Percentiles rank a stretch among this genome's conserved stretches.
Conservation (phyloP, 805 yeast species). For the Wickerhamomyces canadensis region DNA sequence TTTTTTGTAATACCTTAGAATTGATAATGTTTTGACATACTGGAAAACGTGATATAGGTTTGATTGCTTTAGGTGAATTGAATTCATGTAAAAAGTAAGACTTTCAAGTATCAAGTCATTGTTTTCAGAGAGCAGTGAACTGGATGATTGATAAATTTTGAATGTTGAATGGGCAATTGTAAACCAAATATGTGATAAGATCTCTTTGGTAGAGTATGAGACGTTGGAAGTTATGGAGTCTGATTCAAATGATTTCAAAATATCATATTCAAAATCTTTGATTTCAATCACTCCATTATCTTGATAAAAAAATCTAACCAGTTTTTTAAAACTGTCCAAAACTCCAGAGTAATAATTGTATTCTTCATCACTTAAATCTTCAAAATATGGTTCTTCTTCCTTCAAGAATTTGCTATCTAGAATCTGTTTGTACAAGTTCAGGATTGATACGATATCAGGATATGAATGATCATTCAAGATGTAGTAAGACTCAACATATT, state of each 20-base stretch:
- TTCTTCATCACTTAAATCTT: slow-evolving; percentile 7
- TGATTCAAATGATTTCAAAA: background rate
- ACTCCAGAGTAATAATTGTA: slow-evolving; percentile 7
- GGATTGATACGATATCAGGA: slow-evolving; percentile 31
- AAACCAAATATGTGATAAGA: slow-evolving; percentile 11
- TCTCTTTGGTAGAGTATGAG: background rate
- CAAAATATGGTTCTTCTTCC: background rate
- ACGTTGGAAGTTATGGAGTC: background rate
- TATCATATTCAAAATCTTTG: background rate
- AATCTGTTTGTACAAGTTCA: slow-evolving; percentile 8
- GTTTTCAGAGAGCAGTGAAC: slow-evolving; percentile 7
- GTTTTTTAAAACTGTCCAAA: slow-evolving; percentile 5
- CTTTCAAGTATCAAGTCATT: background rate
- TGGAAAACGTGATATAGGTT: slow-evolving; percentile 24
- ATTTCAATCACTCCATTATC: slow-evolving; percentile 3
- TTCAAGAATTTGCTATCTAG: slow-evolving; percentile 7
- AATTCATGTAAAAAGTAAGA: slow-evolving; percentile 9
- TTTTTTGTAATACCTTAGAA: slow-evolving; percentile 34
- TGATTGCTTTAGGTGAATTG: slow-evolving; percentile 12
- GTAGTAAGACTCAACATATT: slow-evolving; percentile 34
- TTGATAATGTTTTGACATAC: slow-evolving; percentile 45
- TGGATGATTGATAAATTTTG: slow-evolving; percentile 6
- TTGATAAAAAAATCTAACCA: slow-evolving; percentile 10
- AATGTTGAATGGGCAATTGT: slow-evolving; percentile 11
- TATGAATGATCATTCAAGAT: slow-evolving; percentile 30